Conservation (phyloP, 768 basidiomycete species). For the Rhizopogon sp. region DNA sequence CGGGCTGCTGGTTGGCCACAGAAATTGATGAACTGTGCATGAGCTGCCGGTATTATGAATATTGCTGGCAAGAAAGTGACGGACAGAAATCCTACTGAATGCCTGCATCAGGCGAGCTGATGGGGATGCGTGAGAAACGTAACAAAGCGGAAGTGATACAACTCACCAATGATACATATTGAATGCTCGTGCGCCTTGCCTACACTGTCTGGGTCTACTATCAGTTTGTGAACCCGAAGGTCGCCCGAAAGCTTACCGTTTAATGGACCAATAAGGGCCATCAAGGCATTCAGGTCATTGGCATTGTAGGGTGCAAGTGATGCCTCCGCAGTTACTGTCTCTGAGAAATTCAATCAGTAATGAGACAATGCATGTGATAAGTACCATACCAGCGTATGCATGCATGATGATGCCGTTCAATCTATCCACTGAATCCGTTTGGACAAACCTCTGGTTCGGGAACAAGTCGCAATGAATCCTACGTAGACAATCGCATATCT, state of each 20-base stretch:
- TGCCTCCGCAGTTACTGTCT: constrained; percentile 11
- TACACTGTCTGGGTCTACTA: neutral
- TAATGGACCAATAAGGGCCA: constrained; percentile 4
- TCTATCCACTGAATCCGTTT: neutral
- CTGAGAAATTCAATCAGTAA: constrained; percentile 3
- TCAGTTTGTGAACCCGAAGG: too few species aligned
- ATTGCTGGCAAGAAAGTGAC: constrained; percentile 4
- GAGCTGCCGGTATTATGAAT: constrained; percentile 9
- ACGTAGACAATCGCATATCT: neutral
- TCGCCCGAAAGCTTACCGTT: neutral
- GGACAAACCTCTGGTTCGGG: constrained; percentile 1
- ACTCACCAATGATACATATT: constrained; percentile 5
- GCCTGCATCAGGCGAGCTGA: constrained; percentile 8
- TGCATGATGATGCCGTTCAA: constrained; percentile 3
- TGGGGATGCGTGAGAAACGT: neutral
- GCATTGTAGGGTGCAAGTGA: constrained; percentile 11
- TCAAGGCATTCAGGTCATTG: constrained; percentile 6
- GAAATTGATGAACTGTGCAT: constrained; percentile 29
- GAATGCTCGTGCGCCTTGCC: constrained; percentile 1
- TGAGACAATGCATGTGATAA: too few species aligned
- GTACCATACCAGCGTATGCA: constrained; percentile 1
- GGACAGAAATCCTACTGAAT: constrained; percentile 1
- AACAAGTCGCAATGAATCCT: constrained; percentile 22
- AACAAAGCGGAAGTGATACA: neutral
- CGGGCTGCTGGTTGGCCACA: constrained; percentile 34